Evolutionary conservation across 2,329 filamentous ascomycete species (phyloP), one percentile per base, ranked within the genome.

Genomic region (Venturiaceae sp.): DNA sequence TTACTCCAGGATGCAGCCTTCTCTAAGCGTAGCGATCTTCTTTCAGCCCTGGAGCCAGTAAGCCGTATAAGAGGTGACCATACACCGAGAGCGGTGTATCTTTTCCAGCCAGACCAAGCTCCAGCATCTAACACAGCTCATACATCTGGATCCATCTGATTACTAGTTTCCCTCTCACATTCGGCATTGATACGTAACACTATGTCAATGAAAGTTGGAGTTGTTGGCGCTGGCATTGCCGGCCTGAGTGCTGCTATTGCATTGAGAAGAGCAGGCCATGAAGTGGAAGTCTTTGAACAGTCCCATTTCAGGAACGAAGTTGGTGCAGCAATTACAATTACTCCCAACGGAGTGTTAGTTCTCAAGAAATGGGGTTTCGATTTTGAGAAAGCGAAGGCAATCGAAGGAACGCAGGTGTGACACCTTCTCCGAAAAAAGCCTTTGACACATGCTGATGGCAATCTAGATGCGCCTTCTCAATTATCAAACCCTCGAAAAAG

Each of bases 221-320:
- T 75, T 19, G 66, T 71, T 3, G 73, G 73, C n/a, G 73, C 71
- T 7, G 80, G 81, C 2, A 81, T 83, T 41, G 80, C 79, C 9
- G 80, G 81, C 0, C 67, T 83, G 6, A 73, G 73, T 8, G 75
- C 78, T 2, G 80, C 79, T 1, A 78, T 84, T 36, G 76, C 74
- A 13, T 69, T 85, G 1, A 75, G 81, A 9, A 74, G 77, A 58
- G 73, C 77, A 46, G 80, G 80, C 2, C 80, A 83, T 61, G 62
- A 70, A 13, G 77, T 82, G 47, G 58, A 63, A 23, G 57, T 67
- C 16, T 67, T 63, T 57, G 65, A 67, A 33, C 65, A 66, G 47
- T 66, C 63, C 9, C 46, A 39, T 2, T 71, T 75, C 59, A 68
- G 68, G 57, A 71, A 72, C 46, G 74, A 76, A 62, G 64, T 74